Evolutionary conservation across 2,329 filamentous ascomycete species (phyloP).

Genomic region (Aspergillus japonicus): DNA sequence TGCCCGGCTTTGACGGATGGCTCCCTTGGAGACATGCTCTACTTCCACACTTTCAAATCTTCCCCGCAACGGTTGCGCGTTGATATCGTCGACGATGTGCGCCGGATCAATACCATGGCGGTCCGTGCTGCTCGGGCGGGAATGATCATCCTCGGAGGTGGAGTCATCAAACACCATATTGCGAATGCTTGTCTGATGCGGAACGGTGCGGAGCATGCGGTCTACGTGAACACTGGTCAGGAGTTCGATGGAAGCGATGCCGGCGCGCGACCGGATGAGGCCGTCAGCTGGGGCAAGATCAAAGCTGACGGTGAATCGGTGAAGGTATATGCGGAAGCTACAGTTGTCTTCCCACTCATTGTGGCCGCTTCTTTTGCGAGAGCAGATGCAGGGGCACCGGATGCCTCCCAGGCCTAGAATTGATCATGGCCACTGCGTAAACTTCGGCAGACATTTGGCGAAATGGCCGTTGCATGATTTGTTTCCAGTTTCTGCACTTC

Average conservation of each 20-base stretch:
- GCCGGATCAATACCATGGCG: slow-evolving; percentile 86
- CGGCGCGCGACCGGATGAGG: slow-evolving; percentile 90
- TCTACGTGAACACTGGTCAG: slow-evolving; percentile 96
- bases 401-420: slow-evolving; percentile 10
- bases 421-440: slow-evolving; percentile 4
- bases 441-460: background rate
- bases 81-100: slow-evolving; percentile 92
- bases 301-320: slow-evolving; percentile 83
- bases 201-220: slow-evolving; percentile 93
- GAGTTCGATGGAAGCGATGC: slow-evolving; percentile 98
- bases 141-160: slow-evolving; percentile 93
- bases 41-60: slow-evolving; percentile 94
- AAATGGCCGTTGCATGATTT: background rate
- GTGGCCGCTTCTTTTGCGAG: slow-evolving; percentile 66
- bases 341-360: slow-evolving; percentile 65
- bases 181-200: slow-evolving; percentile 97
- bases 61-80: slow-evolving; percentile 78
- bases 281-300: slow-evolving; percentile 98
- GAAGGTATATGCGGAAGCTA: slow-evolving; percentile 76
- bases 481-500: background rate
- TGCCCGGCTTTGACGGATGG: slow-evolving; percentile 95
- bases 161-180: slow-evolving; percentile 97
- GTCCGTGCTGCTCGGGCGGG: slow-evolving; percentile 83
- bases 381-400: slow-evolving; percentile 17
- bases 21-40: slow-evolving; percentile 94